Evolutionary conservation across 2,329 filamentous ascomycete genomes (phyloP), one percentile per base, ranked within the genome.

Genomic region (Paecilomyces niveus): DNA sequence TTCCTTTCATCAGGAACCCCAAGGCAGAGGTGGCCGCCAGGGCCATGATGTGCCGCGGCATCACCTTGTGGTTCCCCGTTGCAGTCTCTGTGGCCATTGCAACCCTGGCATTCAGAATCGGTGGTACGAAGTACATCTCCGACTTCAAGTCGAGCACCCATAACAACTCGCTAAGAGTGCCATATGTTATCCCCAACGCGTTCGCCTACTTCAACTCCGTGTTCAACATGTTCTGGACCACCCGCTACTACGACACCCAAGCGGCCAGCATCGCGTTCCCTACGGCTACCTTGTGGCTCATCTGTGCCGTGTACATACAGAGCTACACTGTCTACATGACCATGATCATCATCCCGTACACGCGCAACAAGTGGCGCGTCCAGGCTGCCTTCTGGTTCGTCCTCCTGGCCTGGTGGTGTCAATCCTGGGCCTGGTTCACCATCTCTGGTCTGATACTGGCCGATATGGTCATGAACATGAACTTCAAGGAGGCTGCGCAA

Each of bases 271-370:
- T 59, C 11, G 75, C 73, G 2, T 80, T 78, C 62, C 78, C 78
- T 1, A 74, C 75, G 2, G 67, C 72, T 18, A 79, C 74, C 0
- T 63, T 80, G 18, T 80, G 78, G 76, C 73, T 72, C 9, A 63
- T 79, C 33, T 75, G 71, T 5, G 69, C 75, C 15, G 68, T 80
- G 15, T 80, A 76, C 62, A 69, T 72, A 55, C 78, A 80, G 60
- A 75, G 72, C 61, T 79, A 77, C 65, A 81, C 78, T 0, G 71
- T 79, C 11, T 81, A 78, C 63, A 78, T 79, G 67, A 70, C 76
- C 4, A 79, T 79, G 77, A 65, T 79, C 57, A 78, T 78, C 57
- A 69, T 79, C 8, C 78, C 76, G 2, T 77, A 71, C 64, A 78
- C 76, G 1, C 70, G 76, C 11, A 59, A 65, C n/a, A 68, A 69